Conservation (phyloP, 2,329 filamentous ascomycete species). For the Fusarium secorum region DNA sequence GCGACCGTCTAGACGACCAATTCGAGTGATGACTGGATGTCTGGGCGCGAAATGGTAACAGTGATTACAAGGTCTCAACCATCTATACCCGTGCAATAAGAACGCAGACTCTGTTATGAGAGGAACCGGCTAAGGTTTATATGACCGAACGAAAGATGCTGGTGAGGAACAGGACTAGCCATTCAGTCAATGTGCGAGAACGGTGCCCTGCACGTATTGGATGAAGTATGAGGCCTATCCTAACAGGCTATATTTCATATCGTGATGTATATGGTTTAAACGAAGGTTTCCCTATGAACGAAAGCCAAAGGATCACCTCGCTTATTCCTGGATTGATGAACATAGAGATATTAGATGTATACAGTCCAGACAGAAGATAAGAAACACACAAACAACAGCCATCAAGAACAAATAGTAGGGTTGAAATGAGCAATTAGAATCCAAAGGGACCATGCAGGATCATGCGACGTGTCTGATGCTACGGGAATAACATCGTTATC, state of each 20-base stretch:
- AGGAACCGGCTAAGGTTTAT: neutral
- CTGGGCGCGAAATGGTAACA: neutral
- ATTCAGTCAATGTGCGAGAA: neutral
- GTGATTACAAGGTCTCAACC: conserved; percentile 8
- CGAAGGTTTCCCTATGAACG: no score
- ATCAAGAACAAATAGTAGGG: neutral
- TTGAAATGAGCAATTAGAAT: neutral
- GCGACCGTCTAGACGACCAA: neutral
- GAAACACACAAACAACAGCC: neutral
- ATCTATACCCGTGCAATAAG: neutral
- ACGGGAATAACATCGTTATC: neutral
- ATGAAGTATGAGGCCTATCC: neutral
- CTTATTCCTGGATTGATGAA: neutral
- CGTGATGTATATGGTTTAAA: neutral
- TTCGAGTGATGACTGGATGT: conserved; percentile 11
- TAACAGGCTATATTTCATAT: neutral
- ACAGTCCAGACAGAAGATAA: neutral
- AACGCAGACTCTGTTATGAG: neutral
- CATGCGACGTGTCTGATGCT: neutral
- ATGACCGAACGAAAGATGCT: neutral
- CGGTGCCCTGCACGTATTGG: neutral
- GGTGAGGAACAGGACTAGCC: neutral
- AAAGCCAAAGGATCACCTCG: neutral
- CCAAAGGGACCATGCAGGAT: neutral
- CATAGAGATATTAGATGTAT: neutral